These are phyloP conservation scores for Kwoniella shivajii DNA, from an alignment of 1,284 basidiomycete genomes.

Conservation along the genomic window DNA sequence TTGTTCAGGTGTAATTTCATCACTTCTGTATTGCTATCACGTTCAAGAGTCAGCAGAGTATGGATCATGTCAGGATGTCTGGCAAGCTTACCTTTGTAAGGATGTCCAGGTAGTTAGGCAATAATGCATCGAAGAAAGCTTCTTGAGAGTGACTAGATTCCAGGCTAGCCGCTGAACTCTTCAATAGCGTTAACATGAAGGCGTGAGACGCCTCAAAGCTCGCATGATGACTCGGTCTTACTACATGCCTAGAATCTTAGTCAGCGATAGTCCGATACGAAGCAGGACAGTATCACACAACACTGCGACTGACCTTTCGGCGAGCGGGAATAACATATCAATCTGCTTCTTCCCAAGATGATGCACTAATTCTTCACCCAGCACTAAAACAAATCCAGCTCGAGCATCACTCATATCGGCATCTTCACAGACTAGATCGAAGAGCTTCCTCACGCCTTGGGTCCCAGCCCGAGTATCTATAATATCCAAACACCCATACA, in stretches of 20 bases:
- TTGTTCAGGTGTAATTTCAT: constrained; percentile 32
- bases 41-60: background rate
- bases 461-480: constrained; percentile 20
- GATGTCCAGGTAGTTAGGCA: constrained; percentile 25
- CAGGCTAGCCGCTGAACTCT: constrained; percentile 17
- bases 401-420: constrained; percentile 8
- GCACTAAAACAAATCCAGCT: constrained; percentile 27
- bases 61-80: background rate
- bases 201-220: constrained; percentile 45
- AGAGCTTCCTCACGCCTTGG: constrained; percentile 4
- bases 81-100: constrained; percentile 26
- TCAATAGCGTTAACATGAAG: constrained; percentile 31
- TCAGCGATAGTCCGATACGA: background rate
- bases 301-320: constrained; percentile 30
- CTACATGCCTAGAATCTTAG: constrained; percentile 26
- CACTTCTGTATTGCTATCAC: constrained; percentile 23
- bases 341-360: constrained; percentile 25
- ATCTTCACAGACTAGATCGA: background rate
- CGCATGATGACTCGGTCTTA: constrained; percentile 19
- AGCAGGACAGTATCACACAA: background rate
- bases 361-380: constrained; percentile 36
- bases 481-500: constrained; percentile 41
- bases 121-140: constrained; percentile 29
- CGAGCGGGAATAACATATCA: constrained; percentile 26
- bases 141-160: constrained; percentile 15